phyloP scores from a whole-genome alignment of 2,329 filamentous ascomycete genomes.

The Aspergillus sp. region DNA sequence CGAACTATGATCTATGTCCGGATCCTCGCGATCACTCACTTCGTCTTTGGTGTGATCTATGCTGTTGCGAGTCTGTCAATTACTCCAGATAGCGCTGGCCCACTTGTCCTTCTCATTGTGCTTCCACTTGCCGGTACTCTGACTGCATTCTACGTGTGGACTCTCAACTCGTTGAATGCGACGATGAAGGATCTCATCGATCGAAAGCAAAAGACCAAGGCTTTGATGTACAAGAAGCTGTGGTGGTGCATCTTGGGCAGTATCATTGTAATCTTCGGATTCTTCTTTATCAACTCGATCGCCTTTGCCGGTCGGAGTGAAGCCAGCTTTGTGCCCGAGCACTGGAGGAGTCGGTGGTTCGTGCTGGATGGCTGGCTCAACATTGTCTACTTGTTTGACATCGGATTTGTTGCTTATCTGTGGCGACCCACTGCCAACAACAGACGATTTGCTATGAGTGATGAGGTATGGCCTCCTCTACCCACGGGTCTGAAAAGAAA shows the following conservation, averaged over 20 bases:
- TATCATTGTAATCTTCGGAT: conserved; percentile 92
- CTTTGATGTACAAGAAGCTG: conserved; percentile 93
- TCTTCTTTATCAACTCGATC: conserved; percentile 98
- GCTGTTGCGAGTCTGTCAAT: conserved; percentile 84
- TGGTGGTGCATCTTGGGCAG: conserved; percentile 96
- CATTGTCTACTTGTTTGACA: conserved; percentile 89
- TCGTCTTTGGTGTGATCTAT: conserved; percentile 91
- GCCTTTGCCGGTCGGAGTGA: conserved; percentile 81
- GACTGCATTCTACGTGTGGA: conserved; percentile 98
- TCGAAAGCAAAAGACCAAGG: conserved; percentile 89
- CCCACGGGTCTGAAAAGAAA: too few species aligned
- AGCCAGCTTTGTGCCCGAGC: conserved; percentile 87
- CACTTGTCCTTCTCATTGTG: conserved; percentile 86
- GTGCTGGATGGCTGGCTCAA: conserved; percentile 96
- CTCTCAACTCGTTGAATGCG: conserved; percentile 85
- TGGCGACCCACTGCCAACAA: conserved; percentile 98
- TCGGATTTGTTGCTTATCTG: conserved; percentile 87
- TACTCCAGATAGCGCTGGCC: conserved; percentile 82
- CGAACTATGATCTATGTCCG: conserved; percentile 93
- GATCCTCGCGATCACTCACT: conserved; percentile 85
- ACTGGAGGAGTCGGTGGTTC: conserved; percentile 98
- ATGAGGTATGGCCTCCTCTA: conserved; percentile 58
- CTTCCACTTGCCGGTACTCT: conserved; percentile 86
- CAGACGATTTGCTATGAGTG: conserved; percentile 95
- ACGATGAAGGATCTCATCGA: conserved; percentile 96